Conservation (phyloP, 257 asterid species). For the Scutellaria barbata region DNA sequence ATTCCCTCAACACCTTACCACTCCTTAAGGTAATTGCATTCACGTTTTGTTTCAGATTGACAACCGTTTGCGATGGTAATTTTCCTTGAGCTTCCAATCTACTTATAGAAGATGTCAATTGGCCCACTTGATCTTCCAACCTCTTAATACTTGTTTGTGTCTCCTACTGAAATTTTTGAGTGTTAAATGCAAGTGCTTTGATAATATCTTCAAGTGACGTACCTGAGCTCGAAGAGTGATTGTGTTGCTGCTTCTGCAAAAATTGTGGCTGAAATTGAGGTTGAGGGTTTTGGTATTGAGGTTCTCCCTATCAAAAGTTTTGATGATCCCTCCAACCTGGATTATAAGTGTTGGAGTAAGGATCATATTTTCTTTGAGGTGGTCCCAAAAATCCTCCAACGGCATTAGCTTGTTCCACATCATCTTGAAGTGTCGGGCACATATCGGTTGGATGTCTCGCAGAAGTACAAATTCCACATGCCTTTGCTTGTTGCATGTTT, state of each 20-base stretch:
- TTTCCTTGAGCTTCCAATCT: neutral
- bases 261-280: neutral
- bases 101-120: neutral
- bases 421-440: neutral
- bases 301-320: too few species aligned
- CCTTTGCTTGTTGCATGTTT: neutral
- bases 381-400: neutral
- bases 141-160: too few species aligned
- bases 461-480: neutral
- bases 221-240: neutral
- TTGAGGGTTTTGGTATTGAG: neutral
- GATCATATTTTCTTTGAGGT: neutral
- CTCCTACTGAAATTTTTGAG: neutral
- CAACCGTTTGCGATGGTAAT: neutral
- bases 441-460: neutral
- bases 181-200: neutral
- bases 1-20: too few species aligned
- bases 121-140: neutral
- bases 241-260: neutral
- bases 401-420: neutral
- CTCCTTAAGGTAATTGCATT: too few species aligned
- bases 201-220: neutral
- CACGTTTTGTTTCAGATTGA: neutral
- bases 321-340: too few species aligned
- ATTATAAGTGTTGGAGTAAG: too few species aligned